Base-by-base conservation (phyloP, 2,329 filamentous ascomycete species). In the Diaporthe helianthi region DNA sequence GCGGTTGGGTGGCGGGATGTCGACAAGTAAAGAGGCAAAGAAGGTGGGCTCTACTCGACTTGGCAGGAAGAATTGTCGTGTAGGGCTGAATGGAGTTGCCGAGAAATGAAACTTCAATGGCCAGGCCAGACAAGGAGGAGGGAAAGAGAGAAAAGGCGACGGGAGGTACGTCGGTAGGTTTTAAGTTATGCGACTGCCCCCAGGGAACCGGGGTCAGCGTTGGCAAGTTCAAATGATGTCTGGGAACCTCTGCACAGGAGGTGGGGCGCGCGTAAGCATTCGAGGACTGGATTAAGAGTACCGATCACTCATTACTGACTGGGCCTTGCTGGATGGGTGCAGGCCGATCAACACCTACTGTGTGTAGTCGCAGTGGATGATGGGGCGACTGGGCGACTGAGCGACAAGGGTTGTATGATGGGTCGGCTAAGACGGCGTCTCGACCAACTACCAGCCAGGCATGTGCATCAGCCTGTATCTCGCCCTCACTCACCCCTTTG, bases 1-100 rank as follows among this genome's bases (percentile, higher is more conserved):
- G 33, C 36, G 22, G 15, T 55, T 36, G 64, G 10, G 71, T 68
- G 72, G 72, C 70, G 33, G 46, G 51, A 66, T 38, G 44, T 63
- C 58, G 58, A 63, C 29, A 65, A 22, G 31, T 3, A 38, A 58
- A 24, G 29, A 51, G 26, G 26, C 19, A 22, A 22, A 31, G n/a
- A 49, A 19, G 61, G 33, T 6, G 13, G 44, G 58, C 47, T 58
- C 53, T 12, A 33, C 41, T 47, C 54, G 53, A 71, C 53, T 69
- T 71, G 67, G 61, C 58, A 60, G 65, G 46, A 36, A 47, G 31
- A 38, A 31, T n/a, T 12, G 22, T 9, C 29, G 17, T 10, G 36
- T 52, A 52, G 44, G 65, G 58, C 52, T 58, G 70, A 58, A 47
- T 31, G 46, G 49, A 22, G 54, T 54, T 24, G 67, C 63, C 47